Base-by-base conservation (phyloP, 2,329 filamentous ascomycete genomes). In the Aspergillaceae sp. region DNA sequence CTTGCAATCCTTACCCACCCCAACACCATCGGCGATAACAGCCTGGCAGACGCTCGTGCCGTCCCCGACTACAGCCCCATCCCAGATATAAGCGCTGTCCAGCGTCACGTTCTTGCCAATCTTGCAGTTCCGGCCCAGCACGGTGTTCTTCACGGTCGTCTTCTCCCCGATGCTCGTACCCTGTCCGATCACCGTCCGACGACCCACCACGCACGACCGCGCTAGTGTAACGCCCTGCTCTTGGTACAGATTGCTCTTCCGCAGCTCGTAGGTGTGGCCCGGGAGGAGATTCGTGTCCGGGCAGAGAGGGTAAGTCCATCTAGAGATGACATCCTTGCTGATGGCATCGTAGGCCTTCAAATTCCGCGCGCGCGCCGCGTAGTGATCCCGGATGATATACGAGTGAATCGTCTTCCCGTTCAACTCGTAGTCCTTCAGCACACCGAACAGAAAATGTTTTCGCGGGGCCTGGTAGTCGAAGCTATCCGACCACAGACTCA, bases 351-450 rank as follows among this genome's bases (percentile, higher is more conserved):
- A 98, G 60, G 90, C 83, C 59, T 87, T 86, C 27, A 97, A 75
- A 60, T 89, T 94, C 61, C 80, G 84, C 8, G 88, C 90, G 52
- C 92, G 78, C 1, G 90, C 89, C 1, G 88, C 87, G 61, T 97
- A 98, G 48, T 87, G 82, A 43, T 89, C 80, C 33, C 82, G 78
- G 40, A 94, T 74, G 52, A 97, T 84, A 58, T 97, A 86, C 2
- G 88, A 85, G 64, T 96, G 89, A 44, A 98, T 87, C n/a, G 88
- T 89, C 72, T 97, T 95, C 48, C 90, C 90, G 65, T 97, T 97
- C 47, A 97, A 74, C 63, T 98, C 92, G 72, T 88, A 95, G 64
- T 98, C 92, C 70, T 96, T 96, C 45, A 98, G 72, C 1, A 97
- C 89, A 48, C 90, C 90, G 62, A 90, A 87, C 33, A 98, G 70